These are phyloP conservation scores for Gaeumannomyces sp. DNA, from an alignment of 2,329 filamentous ascomycete species.

Conservation along the genomic window DNA sequence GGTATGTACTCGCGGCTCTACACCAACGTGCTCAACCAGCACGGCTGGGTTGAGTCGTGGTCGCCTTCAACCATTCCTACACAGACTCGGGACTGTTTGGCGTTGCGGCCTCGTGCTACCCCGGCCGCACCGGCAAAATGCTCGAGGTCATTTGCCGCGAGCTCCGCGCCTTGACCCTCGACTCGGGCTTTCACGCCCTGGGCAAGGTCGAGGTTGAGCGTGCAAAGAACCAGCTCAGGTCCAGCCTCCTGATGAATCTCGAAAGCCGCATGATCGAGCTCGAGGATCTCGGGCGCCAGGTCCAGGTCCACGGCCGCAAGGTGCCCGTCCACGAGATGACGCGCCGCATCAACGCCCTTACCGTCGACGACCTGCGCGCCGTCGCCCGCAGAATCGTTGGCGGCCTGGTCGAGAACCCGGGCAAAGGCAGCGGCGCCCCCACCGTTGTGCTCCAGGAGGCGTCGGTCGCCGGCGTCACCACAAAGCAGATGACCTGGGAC, in stretches of 20 bases:
- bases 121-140: conserved; percentile 73
- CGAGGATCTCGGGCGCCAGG: conserved; percentile 88
- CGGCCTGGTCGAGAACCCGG: conserved; percentile 68
- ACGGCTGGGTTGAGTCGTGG: conserved; percentile 96
- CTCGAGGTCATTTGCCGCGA: conserved; percentile 94
- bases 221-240: conserved; percentile 94
- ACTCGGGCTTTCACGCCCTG: conserved; percentile 67
- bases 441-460: conserved; percentile 95
- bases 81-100: conserved; percentile 93
- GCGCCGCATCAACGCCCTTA: conserved; percentile 73
- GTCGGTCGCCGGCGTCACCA: conserved; percentile 62
- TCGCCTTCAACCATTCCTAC: conserved; percentile 97
- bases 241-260: conserved; percentile 90
- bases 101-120: conserved; percentile 80
- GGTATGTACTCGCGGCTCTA: conserved; percentile 98
- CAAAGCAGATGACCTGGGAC: conserved; percentile 70
- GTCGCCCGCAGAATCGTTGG: conserved; percentile 75
- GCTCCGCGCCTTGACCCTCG: conserved; percentile 69
- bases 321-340: conserved; percentile 94
- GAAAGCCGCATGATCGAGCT: conserved; percentile 96
- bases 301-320: conserved; percentile 94
- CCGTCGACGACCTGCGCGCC: conserved; percentile 70
- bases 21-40: conserved; percentile 95
- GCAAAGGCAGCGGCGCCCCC: conserved; percentile 75
- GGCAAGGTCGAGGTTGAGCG: conserved; percentile 74